phyloP scores from a whole-genome alignment of 805 yeast genomes.

The Zygosaccharomyces bailii region DNA sequence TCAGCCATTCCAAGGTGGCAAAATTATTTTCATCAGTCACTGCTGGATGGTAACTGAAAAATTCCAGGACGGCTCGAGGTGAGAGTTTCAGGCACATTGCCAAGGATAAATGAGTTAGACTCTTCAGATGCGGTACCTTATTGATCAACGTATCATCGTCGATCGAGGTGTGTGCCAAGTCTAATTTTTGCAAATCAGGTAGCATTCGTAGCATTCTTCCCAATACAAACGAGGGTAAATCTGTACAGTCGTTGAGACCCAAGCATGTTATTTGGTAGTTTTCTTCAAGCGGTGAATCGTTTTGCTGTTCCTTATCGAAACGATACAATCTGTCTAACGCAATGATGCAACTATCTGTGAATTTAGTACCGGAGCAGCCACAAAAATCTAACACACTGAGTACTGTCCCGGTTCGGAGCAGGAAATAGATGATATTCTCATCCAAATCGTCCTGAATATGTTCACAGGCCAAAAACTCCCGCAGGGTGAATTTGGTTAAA shows the following conservation, averaged over 20 bases:
- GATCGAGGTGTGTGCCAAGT: constrained; percentile 76
- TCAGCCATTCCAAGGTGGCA: constrained; percentile 60
- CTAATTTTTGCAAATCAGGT: constrained; percentile 64
- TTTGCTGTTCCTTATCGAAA: constrained; percentile 15
- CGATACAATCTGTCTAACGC: constrained; percentile 30
- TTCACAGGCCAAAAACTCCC: constrained; percentile 80
- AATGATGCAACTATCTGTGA: constrained; percentile 54
- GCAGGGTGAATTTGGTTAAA: constrained; percentile 57
- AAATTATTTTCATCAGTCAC: constrained; percentile 37
- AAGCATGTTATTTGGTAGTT: constrained; percentile 41
- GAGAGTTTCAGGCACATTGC: constrained; percentile 64
- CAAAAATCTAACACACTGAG: constrained; percentile 80
- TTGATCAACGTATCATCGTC: constrained; percentile 56
- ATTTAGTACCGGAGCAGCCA: constrained; percentile 70
- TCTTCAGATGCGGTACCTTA: constrained; percentile 51
- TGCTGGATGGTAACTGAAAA: constrained; percentile 70
- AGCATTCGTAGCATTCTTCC: constrained; percentile 44
- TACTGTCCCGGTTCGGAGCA: constrained; percentile 33
- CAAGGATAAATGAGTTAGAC: constrained; percentile 70
- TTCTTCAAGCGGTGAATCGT: constrained; percentile 20
- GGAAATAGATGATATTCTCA: constrained; percentile 37
- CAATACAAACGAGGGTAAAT: constrained; percentile 57
- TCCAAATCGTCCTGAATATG: constrained; percentile 81
- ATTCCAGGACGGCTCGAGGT: constrained; percentile 66
- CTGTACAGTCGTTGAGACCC: constrained; percentile 87